A percentile compares a stretch with the other conserved stretches of the same genome.
phyloP scores from a whole-genome alignment of 352 stramenopile genomes.

The Globisporangium orthogonon region DNA sequence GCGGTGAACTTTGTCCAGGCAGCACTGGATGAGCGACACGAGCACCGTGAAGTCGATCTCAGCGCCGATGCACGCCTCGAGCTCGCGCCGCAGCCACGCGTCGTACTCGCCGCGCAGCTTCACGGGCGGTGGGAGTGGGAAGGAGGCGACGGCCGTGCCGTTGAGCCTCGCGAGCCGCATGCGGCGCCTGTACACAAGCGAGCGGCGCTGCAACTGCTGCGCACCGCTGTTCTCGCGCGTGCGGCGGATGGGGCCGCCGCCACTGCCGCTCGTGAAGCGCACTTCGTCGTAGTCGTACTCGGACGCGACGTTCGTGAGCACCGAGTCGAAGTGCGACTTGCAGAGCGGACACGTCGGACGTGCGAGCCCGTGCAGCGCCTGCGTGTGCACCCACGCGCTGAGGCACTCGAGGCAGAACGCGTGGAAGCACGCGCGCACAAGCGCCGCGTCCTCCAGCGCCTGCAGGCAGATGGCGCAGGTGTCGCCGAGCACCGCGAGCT shows the following conservation, averaged over 20 bases:
- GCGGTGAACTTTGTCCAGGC: conserved; percentile 40
- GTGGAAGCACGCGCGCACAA: conserved; percentile 58
- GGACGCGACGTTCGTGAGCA: conserved; percentile 55
- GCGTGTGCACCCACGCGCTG: conserved; percentile 48
- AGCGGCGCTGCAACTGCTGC: conserved; percentile 23
- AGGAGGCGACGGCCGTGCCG: conserved; percentile 15
- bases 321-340: conserved; percentile 49
- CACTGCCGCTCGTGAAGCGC: conserved; percentile 27
- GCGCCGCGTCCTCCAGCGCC: conserved; percentile 41
- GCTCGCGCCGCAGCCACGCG: conserved; percentile 51
- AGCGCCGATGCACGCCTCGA: conserved; percentile 57
- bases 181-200: conserved; percentile 45
- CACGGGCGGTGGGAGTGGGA: conserved; percentile 23
- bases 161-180: conserved; percentile 53
- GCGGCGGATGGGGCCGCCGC: conserved; percentile 4
- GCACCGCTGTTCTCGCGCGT: conserved; percentile 8
- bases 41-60: conserved; percentile 65
- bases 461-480: conserved; percentile 69
- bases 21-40: conserved; percentile 53
- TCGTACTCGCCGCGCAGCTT: conserved; percentile 58
- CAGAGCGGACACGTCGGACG: conserved; percentile 59
- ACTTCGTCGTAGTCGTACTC: conserved; percentile 60
- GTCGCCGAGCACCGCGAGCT: conserved; percentile 61
- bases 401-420: conserved; percentile 72
- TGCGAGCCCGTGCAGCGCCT: conserved; percentile 47